Evolutionary conservation across 148 eudicot genomes (phyloP).

Genomic region (Rhododendron vialii): DNA sequence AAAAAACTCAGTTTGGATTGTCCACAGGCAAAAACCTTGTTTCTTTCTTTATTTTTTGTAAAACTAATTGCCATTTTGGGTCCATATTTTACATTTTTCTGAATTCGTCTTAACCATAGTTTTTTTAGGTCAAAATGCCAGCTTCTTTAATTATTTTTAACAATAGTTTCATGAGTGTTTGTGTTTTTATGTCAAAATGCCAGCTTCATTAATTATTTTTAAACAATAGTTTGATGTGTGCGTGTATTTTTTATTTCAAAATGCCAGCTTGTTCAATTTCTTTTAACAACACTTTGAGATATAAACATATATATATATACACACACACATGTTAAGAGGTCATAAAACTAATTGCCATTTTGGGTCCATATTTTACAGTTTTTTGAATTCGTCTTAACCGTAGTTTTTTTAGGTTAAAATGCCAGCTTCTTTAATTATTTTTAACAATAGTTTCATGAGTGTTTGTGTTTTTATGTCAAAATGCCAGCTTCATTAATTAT

Average conservation of each 20-base stretch:
- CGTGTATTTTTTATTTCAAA: no score
- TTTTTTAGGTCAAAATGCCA: not conserved
- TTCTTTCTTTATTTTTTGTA: not conserved
- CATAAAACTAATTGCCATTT: not conserved
- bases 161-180: no score
- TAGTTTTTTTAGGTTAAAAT: not conserved
- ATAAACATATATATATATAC: no score
- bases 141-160: not conserved
- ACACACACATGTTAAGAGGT: no score
- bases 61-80: not conserved
- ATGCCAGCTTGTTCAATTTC: no score
- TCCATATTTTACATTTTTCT: not conserved
- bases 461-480: no score
- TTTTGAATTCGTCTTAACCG: not conserved
- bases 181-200: no score
- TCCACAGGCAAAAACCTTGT: not conserved
- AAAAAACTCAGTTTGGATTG: not conserved
- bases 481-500: no score
- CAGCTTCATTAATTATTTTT: no score
- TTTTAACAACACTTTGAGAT: no score
- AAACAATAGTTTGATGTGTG: no score
- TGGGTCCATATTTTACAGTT: not conserved
- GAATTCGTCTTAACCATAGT: not conserved
- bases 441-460: no score
- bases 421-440: not conserved